Conservation (phyloP, 1,139 yeast species). For the Pichia sp. region DNA sequence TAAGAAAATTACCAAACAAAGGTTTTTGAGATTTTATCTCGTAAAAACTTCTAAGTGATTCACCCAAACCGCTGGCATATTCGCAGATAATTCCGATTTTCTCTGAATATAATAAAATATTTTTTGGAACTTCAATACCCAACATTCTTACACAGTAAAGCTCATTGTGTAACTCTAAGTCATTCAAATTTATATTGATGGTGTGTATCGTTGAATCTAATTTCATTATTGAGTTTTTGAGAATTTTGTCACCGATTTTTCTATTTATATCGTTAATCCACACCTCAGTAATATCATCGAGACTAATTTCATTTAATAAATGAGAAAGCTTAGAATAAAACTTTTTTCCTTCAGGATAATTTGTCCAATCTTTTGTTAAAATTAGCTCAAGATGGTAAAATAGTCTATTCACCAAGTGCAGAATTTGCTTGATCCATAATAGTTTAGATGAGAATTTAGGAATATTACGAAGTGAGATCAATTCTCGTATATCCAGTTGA, state of each 20-base stretch:
- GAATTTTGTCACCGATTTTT: too few relatives aligned
- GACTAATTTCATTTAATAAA: constrained; percentile 38
- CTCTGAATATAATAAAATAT: constrained; percentile 34
- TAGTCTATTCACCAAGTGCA: constrained; percentile 33
- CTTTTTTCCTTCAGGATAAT: constrained; percentile 64
- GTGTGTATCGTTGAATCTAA: constrained; percentile 12
- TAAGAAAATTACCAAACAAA: too few relatives aligned
- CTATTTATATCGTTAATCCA: constrained; percentile 36
- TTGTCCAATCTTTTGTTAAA: constrained; percentile 68
- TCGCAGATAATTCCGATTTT: constrained; percentile 47
- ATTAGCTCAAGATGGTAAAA: constrained; percentile 38
- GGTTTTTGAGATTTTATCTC: too few relatives aligned
- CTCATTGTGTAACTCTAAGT: constrained; percentile 42
- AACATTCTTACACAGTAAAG: constrained; percentile 43
- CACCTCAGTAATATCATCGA: constrained; percentile 32
- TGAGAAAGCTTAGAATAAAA: constrained; percentile 43
- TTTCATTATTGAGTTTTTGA: too few relatives aligned
- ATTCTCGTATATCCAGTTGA: constrained; percentile 27
- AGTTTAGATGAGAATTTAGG: constrained; percentile 41
- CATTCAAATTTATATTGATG: constrained; percentile 45
- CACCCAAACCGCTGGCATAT: constrained; percentile 46
- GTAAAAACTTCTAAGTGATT: constrained; percentile 33
- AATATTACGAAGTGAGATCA: constrained; percentile 34
- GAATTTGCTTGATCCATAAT: constrained; percentile 44
- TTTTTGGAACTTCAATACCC: constrained; percentile 54